Evolutionary conservation across 2,329 filamentous ascomycete species (phyloP).

Genomic region (Talaromyces sp.): DNA sequence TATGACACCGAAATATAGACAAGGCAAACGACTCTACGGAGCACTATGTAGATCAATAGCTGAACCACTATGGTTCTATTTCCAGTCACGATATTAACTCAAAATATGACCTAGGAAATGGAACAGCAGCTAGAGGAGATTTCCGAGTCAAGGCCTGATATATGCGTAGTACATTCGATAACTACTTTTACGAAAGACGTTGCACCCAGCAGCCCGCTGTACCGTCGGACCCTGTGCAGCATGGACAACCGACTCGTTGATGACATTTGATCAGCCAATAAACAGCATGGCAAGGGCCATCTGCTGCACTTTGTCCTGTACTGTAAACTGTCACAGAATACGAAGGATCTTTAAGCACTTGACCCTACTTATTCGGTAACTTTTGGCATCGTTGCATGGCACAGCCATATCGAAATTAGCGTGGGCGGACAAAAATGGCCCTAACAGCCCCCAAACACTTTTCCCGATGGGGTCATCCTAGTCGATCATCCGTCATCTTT

Average conservation of each 20-base stretch:
- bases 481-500: slow-evolving; percentile 7
- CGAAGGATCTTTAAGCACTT: slow-evolving; percentile 7
- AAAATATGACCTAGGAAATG: neutral
- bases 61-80: neutral
- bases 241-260: neutral
- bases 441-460: slow-evolving; percentile 8
- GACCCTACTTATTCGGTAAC: neutral
- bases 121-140: neutral
- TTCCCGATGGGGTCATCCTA: neutral
- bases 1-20: neutral
- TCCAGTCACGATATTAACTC: neutral
- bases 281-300: neutral
- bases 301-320: slow-evolving; percentile 5
- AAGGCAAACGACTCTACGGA: too few relatives aligned
- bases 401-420: neutral
- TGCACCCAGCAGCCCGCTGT: too few relatives aligned
- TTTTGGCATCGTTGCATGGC: neutral
- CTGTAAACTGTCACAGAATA: neutral
- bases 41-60: neutral
- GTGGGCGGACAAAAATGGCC: neutral
- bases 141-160: neutral
- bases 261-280: neutral
- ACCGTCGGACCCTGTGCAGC: too few relatives aligned
- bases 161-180: neutral
- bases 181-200: neutral